These are phyloP conservation scores for Bolboschoenoplectus hybrid DNA, from an alignment of 202 grass and related monocot species.

Conservation along the genomic window DNA sequence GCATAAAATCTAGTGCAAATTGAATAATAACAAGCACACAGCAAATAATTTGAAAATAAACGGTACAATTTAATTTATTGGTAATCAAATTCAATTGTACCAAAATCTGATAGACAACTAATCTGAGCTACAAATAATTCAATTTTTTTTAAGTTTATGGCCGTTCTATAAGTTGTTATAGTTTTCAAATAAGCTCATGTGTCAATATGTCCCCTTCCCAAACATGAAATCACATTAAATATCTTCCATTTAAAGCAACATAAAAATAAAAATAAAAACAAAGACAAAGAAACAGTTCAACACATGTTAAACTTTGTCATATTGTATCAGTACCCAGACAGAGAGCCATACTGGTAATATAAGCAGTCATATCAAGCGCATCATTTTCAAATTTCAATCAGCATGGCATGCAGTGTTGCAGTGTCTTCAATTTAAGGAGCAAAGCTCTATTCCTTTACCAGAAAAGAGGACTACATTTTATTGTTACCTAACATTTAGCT, in stretches of 20 bases:
- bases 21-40: not conserved
- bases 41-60: not conserved
- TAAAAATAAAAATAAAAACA: not conserved
- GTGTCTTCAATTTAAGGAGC: slow-evolving; percentile 13
- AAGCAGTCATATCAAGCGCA: slow-evolving; percentile 20
- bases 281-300: not conserved
- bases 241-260: not conserved
- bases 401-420: slow-evolving; percentile 2
- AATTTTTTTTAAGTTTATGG: not conserved
- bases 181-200: not conserved
- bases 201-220: not conserved
- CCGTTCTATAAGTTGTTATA: not conserved
- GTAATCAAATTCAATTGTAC: not conserved
- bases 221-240: not conserved
- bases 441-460: slow-evolving; percentile 7
- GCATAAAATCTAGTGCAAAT: not conserved
- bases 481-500: slow-evolving; percentile 14
- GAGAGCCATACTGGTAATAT: not conserved
- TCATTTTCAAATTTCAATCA: slow-evolving; percentile 32
- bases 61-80: not conserved
- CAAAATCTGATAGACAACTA: not conserved
- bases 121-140: not conserved
- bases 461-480: slow-evolving; percentile 15
- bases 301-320: not conserved
- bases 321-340: no score